These are phyloP conservation scores for Phytophthora tubulina DNA, from an alignment of 352 stramenopile species.

Conservation along the genomic window DNA sequence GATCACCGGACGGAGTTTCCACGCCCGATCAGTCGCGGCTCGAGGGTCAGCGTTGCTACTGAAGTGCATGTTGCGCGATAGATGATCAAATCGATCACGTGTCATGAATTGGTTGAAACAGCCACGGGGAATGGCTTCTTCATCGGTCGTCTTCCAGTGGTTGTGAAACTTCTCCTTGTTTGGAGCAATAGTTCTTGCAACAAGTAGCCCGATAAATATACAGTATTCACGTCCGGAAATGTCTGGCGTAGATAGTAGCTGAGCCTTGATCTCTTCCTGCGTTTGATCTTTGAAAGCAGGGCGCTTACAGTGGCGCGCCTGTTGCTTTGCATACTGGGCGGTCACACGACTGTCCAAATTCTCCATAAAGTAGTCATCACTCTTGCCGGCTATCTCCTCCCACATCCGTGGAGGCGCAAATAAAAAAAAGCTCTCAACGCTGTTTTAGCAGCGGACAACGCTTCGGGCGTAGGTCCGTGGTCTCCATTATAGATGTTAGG, in stretches of 20 bases:
- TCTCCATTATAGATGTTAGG: too few species aligned
- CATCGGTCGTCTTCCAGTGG: constrained; percentile 4
- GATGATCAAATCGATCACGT: constrained; percentile 9
- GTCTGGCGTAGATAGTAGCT: background rate
- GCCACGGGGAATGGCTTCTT: background rate
- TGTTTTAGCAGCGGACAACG: background rate
- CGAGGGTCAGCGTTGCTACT: constrained; percentile 22
- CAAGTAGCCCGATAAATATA: background rate
- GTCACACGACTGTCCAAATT: constrained; percentile 1
- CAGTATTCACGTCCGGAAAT: constrained; percentile 1
- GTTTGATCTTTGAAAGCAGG: background rate
- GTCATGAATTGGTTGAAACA: constrained; percentile 8
- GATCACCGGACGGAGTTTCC: constrained; percentile 18
- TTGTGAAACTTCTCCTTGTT: constrained; percentile 8
- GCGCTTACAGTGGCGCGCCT: background rate
- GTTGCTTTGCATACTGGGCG: background rate
- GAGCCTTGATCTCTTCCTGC: background rate
- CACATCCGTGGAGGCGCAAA: background rate
- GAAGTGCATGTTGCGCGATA: constrained; percentile 22
- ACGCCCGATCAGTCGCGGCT: constrained; percentile 10
- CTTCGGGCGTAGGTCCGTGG: too few species aligned
- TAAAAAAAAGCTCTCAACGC: background rate
- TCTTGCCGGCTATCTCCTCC: background rate
- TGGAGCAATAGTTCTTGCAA: constrained; percentile 4
- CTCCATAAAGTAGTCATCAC: background rate